phyloP scores from a whole-genome alignment of 805 yeast species.

The Lachancea mirantina region DNA sequence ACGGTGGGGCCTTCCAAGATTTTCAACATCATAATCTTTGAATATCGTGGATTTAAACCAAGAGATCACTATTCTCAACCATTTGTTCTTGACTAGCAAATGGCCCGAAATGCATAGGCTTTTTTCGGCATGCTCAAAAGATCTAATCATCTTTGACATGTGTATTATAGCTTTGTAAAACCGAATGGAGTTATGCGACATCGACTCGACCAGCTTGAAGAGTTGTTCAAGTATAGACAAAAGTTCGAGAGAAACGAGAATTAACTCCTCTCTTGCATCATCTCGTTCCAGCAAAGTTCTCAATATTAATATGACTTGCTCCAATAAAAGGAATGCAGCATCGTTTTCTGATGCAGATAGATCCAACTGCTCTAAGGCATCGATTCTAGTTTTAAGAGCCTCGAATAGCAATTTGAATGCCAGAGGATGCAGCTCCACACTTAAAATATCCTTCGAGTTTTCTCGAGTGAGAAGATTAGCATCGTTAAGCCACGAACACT shows the following conservation, averaged over 20 bases:
- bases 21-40: slow-evolving; percentile 31
- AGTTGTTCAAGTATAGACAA: slow-evolving; percentile 31
- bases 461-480: slow-evolving; percentile 54
- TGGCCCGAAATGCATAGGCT: slow-evolving; percentile 35
- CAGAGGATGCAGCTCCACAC: slow-evolving; percentile 56
- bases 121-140: slow-evolving; percentile 25
- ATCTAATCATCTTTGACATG: slow-evolving; percentile 29
- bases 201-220: slow-evolving; percentile 21
- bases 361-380: slow-evolving; percentile 23
- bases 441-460: slow-evolving; percentile 62
- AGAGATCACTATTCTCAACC: slow-evolving; percentile 40
- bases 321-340: slow-evolving; percentile 35
- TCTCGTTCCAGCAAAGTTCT: slow-evolving; percentile 34
- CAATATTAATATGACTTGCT: slow-evolving; percentile 42
- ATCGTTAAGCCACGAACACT: slow-evolving; percentile 42
- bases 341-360: slow-evolving; percentile 19
- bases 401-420: slow-evolving; percentile 44
- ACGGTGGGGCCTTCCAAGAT: slow-evolving; percentile 28
- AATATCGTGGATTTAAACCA: slow-evolving; percentile 52
- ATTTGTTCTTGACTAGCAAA: slow-evolving; percentile 39
- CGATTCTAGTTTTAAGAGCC: slow-evolving; percentile 36
- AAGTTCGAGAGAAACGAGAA: slow-evolving; percentile 31
- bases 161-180: slow-evolving; percentile 30
- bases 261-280: slow-evolving; percentile 26
- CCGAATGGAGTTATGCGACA: slow-evolving; percentile 20